Percentiles rank a stretch among this genome's conserved stretches.
Evolutionary conservation across 345 rosid genomes (phyloP).

Genomic region (Physaria fendleri): DNA sequence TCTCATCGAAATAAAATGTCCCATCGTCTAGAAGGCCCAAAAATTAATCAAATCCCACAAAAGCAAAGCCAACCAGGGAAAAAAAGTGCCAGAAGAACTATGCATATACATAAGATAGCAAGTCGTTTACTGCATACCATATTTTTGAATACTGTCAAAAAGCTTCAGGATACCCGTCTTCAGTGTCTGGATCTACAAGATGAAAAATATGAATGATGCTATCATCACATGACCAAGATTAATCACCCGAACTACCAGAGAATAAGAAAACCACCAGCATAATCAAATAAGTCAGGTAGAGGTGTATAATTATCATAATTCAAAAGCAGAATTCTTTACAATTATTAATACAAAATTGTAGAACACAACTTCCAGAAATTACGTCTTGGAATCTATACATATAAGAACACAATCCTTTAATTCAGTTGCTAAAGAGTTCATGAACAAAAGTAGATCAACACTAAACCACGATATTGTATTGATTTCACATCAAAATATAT

Average conservation of each 20-base stretch:
- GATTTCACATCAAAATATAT: neutral
- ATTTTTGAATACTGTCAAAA: constrained; percentile 74
- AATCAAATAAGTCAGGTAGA: neutral
- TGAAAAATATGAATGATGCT: constrained; percentile 7
- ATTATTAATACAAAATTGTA: neutral
- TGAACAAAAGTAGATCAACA: neutral
- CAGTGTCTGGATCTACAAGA: constrained; percentile 56
- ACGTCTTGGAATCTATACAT: neutral
- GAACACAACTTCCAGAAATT: neutral
- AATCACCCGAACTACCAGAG: neutral
- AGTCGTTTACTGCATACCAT: constrained; percentile 42
- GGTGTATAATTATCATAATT: neutral
- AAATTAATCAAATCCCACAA: neutral
- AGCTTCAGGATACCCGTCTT: constrained; percentile 73
- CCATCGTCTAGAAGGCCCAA: constrained; percentile 59
- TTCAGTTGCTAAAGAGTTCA: neutral
- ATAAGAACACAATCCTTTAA: neutral
- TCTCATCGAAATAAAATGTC: constrained; percentile 73
- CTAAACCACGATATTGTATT: neutral
- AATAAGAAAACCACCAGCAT: neutral
- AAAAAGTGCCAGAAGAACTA: neutral
- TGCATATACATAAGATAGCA: neutral
- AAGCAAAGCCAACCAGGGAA: neutral
- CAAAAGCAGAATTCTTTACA: neutral
- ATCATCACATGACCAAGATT: constrained; percentile 4